Evolutionary conservation across 768 basidiomycete genomes (phyloP).

Genomic region (Suillus variegatus): DNA sequence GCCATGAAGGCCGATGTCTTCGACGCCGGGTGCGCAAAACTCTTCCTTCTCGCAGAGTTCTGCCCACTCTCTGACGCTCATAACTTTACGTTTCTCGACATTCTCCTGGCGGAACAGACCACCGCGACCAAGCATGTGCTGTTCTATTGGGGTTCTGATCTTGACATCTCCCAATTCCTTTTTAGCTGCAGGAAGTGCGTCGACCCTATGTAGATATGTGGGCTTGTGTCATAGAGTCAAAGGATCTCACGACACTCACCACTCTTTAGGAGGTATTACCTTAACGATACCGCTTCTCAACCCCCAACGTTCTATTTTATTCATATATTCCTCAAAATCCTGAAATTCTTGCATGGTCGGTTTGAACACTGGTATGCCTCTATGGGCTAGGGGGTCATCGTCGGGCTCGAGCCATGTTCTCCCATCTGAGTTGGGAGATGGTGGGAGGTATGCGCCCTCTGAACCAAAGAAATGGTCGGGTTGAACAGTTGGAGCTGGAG

Average conservation of each 20-base stretch:
- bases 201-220: slow-evolving; percentile 50
- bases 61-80: slow-evolving; percentile 88
- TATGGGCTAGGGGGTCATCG: slow-evolving; percentile 78
- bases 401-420: slow-evolving; percentile 72
- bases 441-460: slow-evolving; percentile 45
- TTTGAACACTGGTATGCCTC: slow-evolving; percentile 96
- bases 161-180: slow-evolving; percentile 73
- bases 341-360: slow-evolving; percentile 90
- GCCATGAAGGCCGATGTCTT: slow-evolving; percentile 61
- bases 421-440: slow-evolving; percentile 64
- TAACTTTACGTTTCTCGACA: slow-evolving; percentile 79
- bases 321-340: slow-evolving; percentile 92
- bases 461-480: slow-evolving; percentile 84
- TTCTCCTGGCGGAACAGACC: slow-evolving; percentile 92
- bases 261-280: slow-evolving; percentile 93
- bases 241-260: slow-evolving; percentile 51
- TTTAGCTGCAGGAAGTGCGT: slow-evolving; percentile 68
- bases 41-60: slow-evolving; percentile 75
- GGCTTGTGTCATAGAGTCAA: slow-evolving; percentile 12
- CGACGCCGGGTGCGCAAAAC: slow-evolving; percentile 69
- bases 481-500: slow-evolving; percentile 57
- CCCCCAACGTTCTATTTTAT: slow-evolving; percentile 87
- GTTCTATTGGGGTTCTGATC: slow-evolving; percentile 90
- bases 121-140: slow-evolving; percentile 83
- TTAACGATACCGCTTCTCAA: slow-evolving; percentile 91